Base-by-base conservation (phyloP, 306 rosid genomes). In the Vicia villosa region DNA sequence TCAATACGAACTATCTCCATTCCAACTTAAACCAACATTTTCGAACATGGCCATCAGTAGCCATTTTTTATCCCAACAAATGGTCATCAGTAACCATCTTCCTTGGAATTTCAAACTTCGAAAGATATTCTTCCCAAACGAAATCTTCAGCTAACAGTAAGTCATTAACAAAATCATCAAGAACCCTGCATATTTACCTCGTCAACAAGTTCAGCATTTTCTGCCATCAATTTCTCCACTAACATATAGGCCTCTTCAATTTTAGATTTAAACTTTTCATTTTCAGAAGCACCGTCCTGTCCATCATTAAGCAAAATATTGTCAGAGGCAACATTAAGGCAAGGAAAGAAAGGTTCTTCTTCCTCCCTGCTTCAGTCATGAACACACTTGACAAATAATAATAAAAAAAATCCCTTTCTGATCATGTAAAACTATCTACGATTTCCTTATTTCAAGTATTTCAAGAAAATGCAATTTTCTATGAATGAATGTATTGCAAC, bases 181-280 rank as follows among this genome's bases (percentile, higher is more conserved):
- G 34, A 79, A 41, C 43, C 38, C 26, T 32, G 40, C 46, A 15
- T 10, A 57, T 73, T 67, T 69, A 94, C 98, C 95, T 94, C 91
- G 82, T 89, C 98, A 85, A 88, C 87, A 71, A 94, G 97, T 63
- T 85, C 96, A 0, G 89, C 91, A 76, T 94, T 94, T 82, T 94
- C 98, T 8, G 79, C 36, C 42, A 80, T 75, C 80, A 94, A 77
- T 77, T 80, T 88, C 67, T 88, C 97, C 69, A 94, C 89, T 63
- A 88, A 60, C 38, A 63, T 38, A 74, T 47, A 64, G 40, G 97
- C 89, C 50, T 87, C 87, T 74, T 88, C 97, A 54, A 85, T 79
- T 70, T 93, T 88, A 72, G 91, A 86, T 46, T 82, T 93, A 79
- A 88, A 74, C 68, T 79, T 82, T 74, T 87, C 82, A 13, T 63